Evolutionary conservation across 2,329 filamentous ascomycete genomes (phyloP).

Genomic region (Cryphonectria japonica): DNA sequence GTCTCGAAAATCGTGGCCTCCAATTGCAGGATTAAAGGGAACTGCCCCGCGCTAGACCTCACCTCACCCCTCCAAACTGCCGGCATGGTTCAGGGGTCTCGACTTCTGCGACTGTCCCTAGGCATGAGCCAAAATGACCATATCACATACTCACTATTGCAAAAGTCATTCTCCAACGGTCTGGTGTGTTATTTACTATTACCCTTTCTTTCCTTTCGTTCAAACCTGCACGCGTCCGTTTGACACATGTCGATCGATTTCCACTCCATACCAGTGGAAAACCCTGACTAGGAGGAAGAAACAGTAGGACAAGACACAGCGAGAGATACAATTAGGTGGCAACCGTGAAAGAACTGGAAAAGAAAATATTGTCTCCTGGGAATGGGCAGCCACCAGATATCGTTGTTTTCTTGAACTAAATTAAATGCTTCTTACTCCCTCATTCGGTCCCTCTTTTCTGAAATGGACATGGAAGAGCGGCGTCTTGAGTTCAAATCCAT

Average conservation of each 20-base stretch:
- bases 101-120: neutral
- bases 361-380: too few relatives aligned
- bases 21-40: slow-evolving; percentile 24
- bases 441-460: neutral
- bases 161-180: neutral
- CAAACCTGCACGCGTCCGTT: neutral
- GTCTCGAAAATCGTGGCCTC: slow-evolving; percentile 27
- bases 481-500: neutral
- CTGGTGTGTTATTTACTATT: neutral
- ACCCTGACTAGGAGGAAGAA: neutral
- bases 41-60: slow-evolving; percentile 21
- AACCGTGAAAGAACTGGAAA: neutral
- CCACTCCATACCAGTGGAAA: neutral
- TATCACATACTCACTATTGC: neutral
- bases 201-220: neutral
- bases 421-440: neutral
- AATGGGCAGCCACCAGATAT: neutral
- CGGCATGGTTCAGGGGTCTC: slow-evolving; percentile 18
- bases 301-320: neutral
- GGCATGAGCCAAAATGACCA: neutral
- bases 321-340: neutral
- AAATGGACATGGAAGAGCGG: neutral
- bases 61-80: slow-evolving; percentile 20
- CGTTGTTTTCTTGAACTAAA: neutral
- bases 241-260: neutral